phyloP scores from a whole-genome alignment of 768 basidiomycete species.

The Russula dissimulans region DNA sequence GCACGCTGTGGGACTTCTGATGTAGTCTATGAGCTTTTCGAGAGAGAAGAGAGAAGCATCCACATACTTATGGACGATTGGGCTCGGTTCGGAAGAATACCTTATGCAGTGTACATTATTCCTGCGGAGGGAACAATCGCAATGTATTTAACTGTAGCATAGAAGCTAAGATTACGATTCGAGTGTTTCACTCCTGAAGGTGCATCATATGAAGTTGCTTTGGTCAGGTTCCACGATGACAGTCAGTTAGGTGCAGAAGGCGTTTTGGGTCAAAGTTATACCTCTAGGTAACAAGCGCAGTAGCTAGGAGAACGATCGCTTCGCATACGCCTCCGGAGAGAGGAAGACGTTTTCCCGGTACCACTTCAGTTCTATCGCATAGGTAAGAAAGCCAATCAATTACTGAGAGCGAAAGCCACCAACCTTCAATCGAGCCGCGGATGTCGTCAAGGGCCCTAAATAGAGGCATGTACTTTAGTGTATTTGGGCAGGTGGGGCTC shows the following conservation, averaged over 20 bases:
- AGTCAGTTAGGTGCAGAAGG: neutral
- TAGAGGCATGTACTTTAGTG: neutral
- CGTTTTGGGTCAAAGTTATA: neutral
- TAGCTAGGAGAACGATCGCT: neutral
- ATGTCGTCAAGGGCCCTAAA: slow-evolving; percentile 79
- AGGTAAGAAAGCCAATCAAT: neutral
- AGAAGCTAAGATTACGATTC: neutral
- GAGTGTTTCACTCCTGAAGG: too few relatives aligned
- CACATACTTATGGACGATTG: neutral
- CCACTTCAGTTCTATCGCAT: slow-evolving; percentile 58
- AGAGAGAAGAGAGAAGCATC: neutral
- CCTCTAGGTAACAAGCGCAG: neutral
- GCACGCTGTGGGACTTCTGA: slow-evolving; percentile 65
- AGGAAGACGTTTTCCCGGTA: slow-evolving; percentile 71
- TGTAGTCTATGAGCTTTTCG: neutral
- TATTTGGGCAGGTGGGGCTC: neutral
- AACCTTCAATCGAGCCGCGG: slow-evolving; percentile 62
- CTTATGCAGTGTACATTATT: neutral
- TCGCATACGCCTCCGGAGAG: slow-evolving; percentile 23
- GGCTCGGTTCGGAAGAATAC: neutral
- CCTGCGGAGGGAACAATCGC: too few relatives aligned
- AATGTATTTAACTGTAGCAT: neutral
- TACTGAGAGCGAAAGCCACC: neutral
- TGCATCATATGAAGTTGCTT: too few relatives aligned
- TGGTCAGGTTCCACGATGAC: too few relatives aligned